phyloP scores from a whole-genome alignment of 2,329 filamentous ascomycete genomes.

The Alternaria sp. region DNA sequence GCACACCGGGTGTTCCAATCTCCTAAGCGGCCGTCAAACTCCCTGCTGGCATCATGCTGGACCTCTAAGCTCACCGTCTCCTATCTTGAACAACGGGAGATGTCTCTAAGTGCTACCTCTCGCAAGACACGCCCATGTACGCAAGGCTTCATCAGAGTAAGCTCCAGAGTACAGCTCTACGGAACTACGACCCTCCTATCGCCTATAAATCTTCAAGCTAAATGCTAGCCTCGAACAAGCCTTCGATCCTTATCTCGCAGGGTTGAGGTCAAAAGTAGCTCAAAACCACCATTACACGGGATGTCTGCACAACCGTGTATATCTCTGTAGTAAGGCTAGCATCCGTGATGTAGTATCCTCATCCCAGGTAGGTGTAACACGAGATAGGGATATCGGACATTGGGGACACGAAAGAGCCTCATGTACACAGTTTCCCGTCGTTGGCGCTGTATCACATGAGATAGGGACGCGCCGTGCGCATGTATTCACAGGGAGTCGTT shows the following conservation, averaged over 20 bases:
- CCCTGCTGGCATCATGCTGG: neutral
- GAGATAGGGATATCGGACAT: neutral
- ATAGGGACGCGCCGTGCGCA: neutral
- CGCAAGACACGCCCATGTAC: neutral
- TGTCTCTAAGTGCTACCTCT: neutral
- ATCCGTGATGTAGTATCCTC: neutral
- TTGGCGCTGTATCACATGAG: neutral
- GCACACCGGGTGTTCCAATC: neutral
- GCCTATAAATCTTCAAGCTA: neutral
- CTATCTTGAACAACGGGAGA: neutral
- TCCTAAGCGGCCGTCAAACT: no score
- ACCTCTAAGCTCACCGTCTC: neutral
- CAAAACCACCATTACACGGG: neutral
- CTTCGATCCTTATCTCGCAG: neutral
- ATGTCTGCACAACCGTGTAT: neutral
- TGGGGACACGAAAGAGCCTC: neutral
- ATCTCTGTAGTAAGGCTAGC: neutral
- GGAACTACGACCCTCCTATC: neutral
- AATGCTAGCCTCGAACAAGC: neutral
- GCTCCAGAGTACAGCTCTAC: neutral
- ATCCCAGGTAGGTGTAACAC: neutral
- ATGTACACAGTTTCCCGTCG: neutral
- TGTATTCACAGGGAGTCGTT: no score
- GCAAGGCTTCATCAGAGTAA: neutral
- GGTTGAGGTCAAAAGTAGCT: neutral